Evolutionary conservation across 2,329 filamentous ascomycete genomes (phyloP), one percentile per base, ranked within the genome.

Genomic region (Penicillium sp.): DNA sequence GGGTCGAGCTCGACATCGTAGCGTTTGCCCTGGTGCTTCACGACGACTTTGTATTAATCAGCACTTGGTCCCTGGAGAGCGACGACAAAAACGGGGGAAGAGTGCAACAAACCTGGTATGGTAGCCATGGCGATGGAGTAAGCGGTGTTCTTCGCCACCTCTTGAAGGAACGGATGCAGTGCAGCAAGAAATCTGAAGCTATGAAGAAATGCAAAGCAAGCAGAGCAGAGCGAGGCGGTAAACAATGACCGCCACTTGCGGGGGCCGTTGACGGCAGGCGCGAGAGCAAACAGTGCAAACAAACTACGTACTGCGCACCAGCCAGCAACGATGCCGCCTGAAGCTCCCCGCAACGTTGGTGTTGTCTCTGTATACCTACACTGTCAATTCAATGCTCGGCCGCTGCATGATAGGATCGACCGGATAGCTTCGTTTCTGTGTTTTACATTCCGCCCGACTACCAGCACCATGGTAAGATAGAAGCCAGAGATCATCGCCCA

Each of bases 1-100:
- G 89, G 82, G 71, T 97, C 93, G 67, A 99, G 84, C 60, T 97
- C 93, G 72, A 99, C 84, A 70, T 97, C 87, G 79, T 97, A 89
- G 72, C 92, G 93, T 74, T 94, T 97, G 78, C 93, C 93, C 71
- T 91, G 87, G 73, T 99, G 93, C 77, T 96, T 97, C 64, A 99
- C 88, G 70, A 91, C 81, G 64, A 99, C 92, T 96, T 62, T 12
- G 42, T 52, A 60, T 58, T 52, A 60, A 61, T 54, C 60, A 62
- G 70, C 58, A 70, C 45, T 23, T 24, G 21, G 20, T 0, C 38
- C 45, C 9, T 9, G 28, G 30, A 18, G 20, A 35, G 33, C 30
- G 5, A 23, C n/a, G 24, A 46, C 40, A 55, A 18, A 12, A 30
- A 12, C 18, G n/a, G 11, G 24, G 40, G 26, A 50, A 26, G 46